Conservation (phyloP, 148 eudicot genomes). For the Diospyros kaki region DNA sequence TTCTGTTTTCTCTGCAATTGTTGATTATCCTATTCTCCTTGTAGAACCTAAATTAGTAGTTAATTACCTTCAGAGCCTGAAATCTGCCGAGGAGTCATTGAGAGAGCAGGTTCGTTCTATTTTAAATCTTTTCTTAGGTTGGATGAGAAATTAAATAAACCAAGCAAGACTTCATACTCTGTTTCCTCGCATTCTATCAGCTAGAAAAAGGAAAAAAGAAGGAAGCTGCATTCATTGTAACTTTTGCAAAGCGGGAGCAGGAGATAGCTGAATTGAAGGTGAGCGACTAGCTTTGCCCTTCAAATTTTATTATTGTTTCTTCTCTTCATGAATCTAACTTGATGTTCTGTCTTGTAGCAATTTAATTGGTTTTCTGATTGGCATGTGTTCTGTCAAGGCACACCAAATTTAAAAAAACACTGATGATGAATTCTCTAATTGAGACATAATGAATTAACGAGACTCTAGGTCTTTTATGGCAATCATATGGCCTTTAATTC, state of each 20-base stretch:
- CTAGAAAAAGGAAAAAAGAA: slow-evolving; percentile 93
- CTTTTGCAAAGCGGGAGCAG: slow-evolving; percentile 95
- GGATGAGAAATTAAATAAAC: background rate
- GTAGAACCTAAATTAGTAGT: slow-evolving; percentile 78
- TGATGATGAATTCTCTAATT: background rate
- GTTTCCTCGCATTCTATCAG: slow-evolving; percentile 32
- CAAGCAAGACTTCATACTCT: slow-evolving; percentile 6
- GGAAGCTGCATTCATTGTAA: slow-evolving; percentile 97
- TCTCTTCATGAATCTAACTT: background rate
- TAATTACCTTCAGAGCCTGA: slow-evolving; percentile 66
- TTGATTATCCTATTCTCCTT: slow-evolving; percentile 14
- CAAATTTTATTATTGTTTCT: background rate
- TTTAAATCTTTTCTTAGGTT: slow-evolving; percentile 1
- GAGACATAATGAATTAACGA: background rate
- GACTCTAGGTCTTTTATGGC: background rate
- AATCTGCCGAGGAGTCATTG: slow-evolving; percentile 82
- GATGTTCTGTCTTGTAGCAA: background rate
- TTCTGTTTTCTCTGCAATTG: slow-evolving; percentile 2
- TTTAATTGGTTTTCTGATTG: background rate
- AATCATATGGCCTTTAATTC: background rate
- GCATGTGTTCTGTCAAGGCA: background rate
- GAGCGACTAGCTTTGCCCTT: slow-evolving; percentile 10
- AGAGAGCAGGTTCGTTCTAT: slow-evolving; percentile 70
- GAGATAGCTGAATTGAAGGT: slow-evolving; percentile 98
- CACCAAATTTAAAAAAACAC: no score